Base-by-base conservation (phyloP, 495 filamentous ascomycete genomes). In the Neurospora sp. region DNA sequence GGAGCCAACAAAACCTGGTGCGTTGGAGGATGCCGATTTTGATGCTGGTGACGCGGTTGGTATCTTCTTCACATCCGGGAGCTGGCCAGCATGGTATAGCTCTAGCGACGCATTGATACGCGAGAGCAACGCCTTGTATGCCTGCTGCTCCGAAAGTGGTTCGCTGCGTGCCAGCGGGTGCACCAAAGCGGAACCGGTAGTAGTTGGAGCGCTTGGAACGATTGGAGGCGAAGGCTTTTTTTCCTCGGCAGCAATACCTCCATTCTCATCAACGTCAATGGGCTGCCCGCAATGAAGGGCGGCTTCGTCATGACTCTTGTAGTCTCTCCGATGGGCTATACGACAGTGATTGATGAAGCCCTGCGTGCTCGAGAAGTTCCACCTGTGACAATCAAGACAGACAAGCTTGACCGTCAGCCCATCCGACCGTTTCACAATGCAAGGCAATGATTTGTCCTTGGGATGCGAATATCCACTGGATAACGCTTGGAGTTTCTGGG, bases 331-430 rank as follows among this genome's bases (percentile, higher is more conserved):
- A 82, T 99, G 96, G 10, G 94, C 93, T 72, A 99, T 98, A 54
- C 96, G 94, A 78, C 94, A 98, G 78, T 99, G 96, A 76, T 99
- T 99, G 84, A 99, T 95, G 78, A 99, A 98, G 3, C 96, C 96
- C 81, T 99, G 96, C 1, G 93, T 93, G 81, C 94, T 97, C 62
- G 92, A 94, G 80, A 98, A 98, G 79, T 98, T 92, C 82, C 91
- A 91, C 72, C 93, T 86, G 54, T 92, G 88, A 78, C 96, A 99
- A 78, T 96, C 92, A 70, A 94, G 85, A 83, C 96, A 99, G 70
- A 95, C 89, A 66, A 98, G 87, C 81, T 96, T 96, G 72, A 89
- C 87, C 16, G 82, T 85, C 76, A 86, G 81, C 70, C 87, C 87
- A 76, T 89, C 86, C 20, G 83, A 82, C 38, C 86, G 82, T 78